Percentiles rank a stretch among this genome's conserved stretches.
Evolutionary conservation across 1,139 yeast genomes (phyloP).

Genomic region (Magnusiomyces fungicola): DNA sequence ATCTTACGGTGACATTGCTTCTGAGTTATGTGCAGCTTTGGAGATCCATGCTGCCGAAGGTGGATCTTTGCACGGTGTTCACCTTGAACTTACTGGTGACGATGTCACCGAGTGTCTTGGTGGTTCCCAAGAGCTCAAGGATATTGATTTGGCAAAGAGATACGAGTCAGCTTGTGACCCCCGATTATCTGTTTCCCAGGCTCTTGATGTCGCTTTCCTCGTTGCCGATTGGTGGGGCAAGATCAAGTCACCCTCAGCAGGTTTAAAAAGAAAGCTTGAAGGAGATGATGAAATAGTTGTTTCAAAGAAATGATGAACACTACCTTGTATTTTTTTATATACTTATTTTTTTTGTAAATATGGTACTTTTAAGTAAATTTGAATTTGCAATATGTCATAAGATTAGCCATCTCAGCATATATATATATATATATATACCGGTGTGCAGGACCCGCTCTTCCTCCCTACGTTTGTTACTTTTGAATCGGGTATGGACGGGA

Average conservation of each 20-base stretch:
- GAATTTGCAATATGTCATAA: no score
- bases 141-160: slow-evolving; percentile 35
- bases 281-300: no score
- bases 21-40: slow-evolving; percentile 35
- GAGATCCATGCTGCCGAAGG: slow-evolving; percentile 32
- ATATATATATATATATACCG: no score
- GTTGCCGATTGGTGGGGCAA: slow-evolving; percentile 31
- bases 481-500: no score
- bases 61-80: slow-evolving; percentile 36
- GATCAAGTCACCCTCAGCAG: neutral
- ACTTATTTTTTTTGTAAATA: no score
- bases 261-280: neutral
- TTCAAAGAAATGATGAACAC: no score
- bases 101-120: slow-evolving; percentile 42
- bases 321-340: no score
- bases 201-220: slow-evolving; percentile 38
- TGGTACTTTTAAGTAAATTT: no score
- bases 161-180: slow-evolving; percentile 42
- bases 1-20: slow-evolving; percentile 38
- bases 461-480: no score
- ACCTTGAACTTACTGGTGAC: slow-evolving; percentile 40
- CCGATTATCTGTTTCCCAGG: slow-evolving; percentile 35
- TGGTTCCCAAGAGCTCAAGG: slow-evolving; percentile 36
- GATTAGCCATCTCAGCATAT: no score
- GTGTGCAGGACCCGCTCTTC: no score